Base-by-base conservation (phyloP, 108 stramenopile species). In the Skeletonema grethae region DNA sequence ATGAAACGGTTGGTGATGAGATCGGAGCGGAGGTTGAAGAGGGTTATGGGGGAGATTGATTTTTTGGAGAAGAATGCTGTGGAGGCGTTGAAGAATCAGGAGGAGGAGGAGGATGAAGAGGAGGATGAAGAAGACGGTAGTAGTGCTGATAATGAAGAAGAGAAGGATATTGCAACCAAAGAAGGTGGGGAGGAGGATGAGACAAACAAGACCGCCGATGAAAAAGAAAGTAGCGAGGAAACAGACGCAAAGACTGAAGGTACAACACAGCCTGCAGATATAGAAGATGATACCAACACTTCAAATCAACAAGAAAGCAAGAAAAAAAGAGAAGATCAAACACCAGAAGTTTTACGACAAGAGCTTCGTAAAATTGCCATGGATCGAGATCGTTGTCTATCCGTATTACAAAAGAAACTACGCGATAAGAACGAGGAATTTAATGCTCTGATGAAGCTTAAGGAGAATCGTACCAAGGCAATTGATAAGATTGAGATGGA, bases 31-130 rank as follows among this genome's bases (percentile, higher is more conserved):
- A 73, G 72, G 59, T 41, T 80, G 50, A 73, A 45, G 50, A 69
- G 72, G 56, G 73, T 80, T 48, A 65, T 73, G 73, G 72, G 72
- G 56, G 79, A 80, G 68, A 69, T 80, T 45, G 79, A 80, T 32
- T 80, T 63, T 43, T 63, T 80, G 61, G 79, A 80, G 48, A 70
- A 69, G 79, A 73, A 67, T 72, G 79, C 79, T 4, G 68, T 73
- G 22, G 64, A 73, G 68, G 57, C 58, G 22, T 61, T 80, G 57
- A 73, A 72, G 55, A 72, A 60, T 53, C 57, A 70, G 58, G 69
- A 70, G 36, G 43, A n/a, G 12, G 57, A 59, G 16, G 69, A 31
- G 22, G 58, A 65, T n/a, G n/a, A n/a, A 20, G 59, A 67, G 24
- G 25, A 28, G 25, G 25, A 28, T 28, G 25, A 28, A 28, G 25